Evolutionary conservation across 1,284 basidiomycete species (phyloP).

Genomic region (Puccinia coronata): DNA sequence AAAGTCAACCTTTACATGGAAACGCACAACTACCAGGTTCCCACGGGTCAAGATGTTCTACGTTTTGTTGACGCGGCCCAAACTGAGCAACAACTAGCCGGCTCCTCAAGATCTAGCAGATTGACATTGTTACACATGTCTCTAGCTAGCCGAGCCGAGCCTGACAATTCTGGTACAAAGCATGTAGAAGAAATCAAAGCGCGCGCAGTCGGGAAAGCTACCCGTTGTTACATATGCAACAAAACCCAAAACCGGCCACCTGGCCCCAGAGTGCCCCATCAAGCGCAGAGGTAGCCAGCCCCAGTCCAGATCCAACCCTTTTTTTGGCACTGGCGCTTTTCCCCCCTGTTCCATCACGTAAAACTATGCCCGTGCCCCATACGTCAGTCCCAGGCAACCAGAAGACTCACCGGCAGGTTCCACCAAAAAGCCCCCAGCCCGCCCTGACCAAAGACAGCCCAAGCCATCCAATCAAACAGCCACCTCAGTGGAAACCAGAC

Average conservation of each 20-base stretch:
- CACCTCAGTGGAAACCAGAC: not conserved
- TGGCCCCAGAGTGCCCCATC: not conserved
- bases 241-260: not conserved
- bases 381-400: not conserved
- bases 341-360: not conserved
- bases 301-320: not conserved
- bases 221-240: constrained; percentile 23
- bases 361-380: not conserved
- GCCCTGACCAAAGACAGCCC: too few relatives aligned
- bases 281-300: not conserved
- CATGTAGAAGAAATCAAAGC: not conserved
- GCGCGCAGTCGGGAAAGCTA: not conserved
- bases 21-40: too few relatives aligned
- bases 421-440: too few relatives aligned
- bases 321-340: not conserved
- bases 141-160: not conserved
- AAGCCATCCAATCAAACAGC: too few relatives aligned
- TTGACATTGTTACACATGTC: not conserved
- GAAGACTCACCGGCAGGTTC: too few relatives aligned
- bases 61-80: constrained; percentile 56
- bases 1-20: not conserved
- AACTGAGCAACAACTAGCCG: constrained; percentile 70
- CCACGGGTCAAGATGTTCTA: not conserved
- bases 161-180: not conserved
- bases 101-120: constrained; percentile 62